These are phyloP conservation scores for Coemansia sp. DNA, from an alignment of 192 early-diverging fungal species.

Conservation along the genomic window DNA sequence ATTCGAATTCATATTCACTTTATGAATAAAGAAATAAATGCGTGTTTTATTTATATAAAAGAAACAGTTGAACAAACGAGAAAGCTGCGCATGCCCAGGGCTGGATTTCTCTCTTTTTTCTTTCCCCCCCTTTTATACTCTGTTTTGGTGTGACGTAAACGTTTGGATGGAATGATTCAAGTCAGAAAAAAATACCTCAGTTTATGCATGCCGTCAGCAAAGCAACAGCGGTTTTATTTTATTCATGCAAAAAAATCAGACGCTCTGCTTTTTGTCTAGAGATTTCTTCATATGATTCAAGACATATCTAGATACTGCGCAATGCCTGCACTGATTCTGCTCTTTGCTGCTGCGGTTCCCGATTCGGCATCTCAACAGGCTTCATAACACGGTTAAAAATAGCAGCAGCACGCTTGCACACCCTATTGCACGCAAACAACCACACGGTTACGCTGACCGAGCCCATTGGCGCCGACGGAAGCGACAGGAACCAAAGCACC, in stretches of 20 bases:
- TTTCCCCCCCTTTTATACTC: no score
- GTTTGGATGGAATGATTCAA: no score
- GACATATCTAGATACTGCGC: background rate
- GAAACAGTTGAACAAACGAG: no score
- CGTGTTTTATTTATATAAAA: background rate
- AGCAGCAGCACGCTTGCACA: constrained; percentile 50
- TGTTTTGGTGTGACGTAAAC: no score
- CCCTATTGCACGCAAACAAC: constrained; percentile 72
- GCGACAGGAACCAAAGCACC: constrained; percentile 61
- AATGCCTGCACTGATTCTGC: background rate
- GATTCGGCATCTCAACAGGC: constrained; percentile 11
- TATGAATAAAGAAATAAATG: background rate
- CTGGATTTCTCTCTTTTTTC: no score
- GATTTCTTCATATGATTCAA: background rate
- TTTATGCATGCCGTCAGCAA: no score
- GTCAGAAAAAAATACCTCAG: no score
- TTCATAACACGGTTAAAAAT: constrained; percentile 26
- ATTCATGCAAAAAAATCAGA: no score
- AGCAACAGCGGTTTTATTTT: no score
- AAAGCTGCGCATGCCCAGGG: no score
- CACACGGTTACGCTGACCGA: constrained; percentile 76
- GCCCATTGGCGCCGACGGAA: constrained; percentile 76
- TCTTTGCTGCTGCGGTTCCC: constrained; percentile 1
- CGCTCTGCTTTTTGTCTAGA: no score
- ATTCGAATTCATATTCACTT: background rate